Percentiles rank a stretch among this genome's conserved stretches.
These are phyloP conservation scores for Tolypocladium sp. DNA, from an alignment of 2,329 filamentous ascomycete genomes.

Conservation along the genomic window DNA sequence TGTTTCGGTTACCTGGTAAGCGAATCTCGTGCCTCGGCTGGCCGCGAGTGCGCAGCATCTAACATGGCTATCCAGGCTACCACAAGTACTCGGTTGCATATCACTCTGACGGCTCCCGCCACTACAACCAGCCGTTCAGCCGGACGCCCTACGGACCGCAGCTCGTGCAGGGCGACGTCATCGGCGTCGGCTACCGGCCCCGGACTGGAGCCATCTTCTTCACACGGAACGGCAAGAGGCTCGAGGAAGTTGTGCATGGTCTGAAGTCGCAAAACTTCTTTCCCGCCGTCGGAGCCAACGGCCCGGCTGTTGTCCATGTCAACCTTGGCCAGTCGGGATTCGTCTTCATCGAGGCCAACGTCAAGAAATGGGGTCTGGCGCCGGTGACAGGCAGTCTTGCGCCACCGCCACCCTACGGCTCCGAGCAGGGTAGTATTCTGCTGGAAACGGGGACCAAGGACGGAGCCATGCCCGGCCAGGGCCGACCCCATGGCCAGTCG, in stretches of 20 bases:
- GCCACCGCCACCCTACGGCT: slow-evolving; percentile 91
- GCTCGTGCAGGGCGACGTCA: slow-evolving; percentile 87
- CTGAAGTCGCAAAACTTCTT: slow-evolving; percentile 96
- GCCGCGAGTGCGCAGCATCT: not conserved
- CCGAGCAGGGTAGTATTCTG: slow-evolving; percentile 91
- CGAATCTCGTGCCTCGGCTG: slow-evolving; percentile 1
- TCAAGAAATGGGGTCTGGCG: slow-evolving; percentile 98
- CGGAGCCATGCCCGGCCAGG: slow-evolving; percentile 36
- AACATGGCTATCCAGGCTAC: slow-evolving; percentile 44
- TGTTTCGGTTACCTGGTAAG: slow-evolving; percentile 88
- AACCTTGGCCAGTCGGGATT: slow-evolving; percentile 98
- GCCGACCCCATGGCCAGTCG: slow-evolving; percentile 38
- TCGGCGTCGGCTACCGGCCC: slow-evolving; percentile 90
- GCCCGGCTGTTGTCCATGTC: slow-evolving; percentile 85
- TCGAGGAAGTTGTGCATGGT: slow-evolving; percentile 90
- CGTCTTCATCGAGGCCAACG: slow-evolving; percentile 97
- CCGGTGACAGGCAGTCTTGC: slow-evolving; percentile 93
- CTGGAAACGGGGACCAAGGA: slow-evolving; percentile 74
- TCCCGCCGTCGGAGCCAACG: slow-evolving; percentile 91
- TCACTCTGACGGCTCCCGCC: slow-evolving; percentile 74
- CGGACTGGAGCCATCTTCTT: slow-evolving; percentile 95
- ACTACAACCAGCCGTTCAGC: slow-evolving; percentile 87
- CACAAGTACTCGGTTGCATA: slow-evolving; percentile 93
- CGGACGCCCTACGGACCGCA: slow-evolving; percentile 72
- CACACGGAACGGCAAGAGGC: slow-evolving; percentile 93